These are phyloP conservation scores for Melampsora allii-populina DNA, from an alignment of 1,284 basidiomycete species.

Conservation along the genomic window DNA sequence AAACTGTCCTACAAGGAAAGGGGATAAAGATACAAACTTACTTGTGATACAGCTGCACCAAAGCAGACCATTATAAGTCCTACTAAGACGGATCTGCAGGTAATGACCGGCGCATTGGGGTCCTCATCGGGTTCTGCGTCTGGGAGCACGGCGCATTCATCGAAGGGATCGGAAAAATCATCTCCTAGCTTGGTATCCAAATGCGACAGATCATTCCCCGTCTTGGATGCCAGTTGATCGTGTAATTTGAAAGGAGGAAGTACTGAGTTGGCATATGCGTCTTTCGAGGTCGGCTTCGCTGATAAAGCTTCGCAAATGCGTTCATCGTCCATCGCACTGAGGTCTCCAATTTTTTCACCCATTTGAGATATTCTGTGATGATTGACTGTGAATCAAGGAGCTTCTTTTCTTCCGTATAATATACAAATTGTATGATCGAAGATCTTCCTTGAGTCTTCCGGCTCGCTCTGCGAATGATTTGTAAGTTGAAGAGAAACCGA, in stretches of 20 bases:
- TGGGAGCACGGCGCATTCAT: constrained; percentile 34
- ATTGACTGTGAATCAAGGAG: no score
- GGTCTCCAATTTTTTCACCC: no score
- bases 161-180: constrained; percentile 27
- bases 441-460: no score
- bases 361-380: no score
- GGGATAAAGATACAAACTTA: background rate
- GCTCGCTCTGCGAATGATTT: no score
- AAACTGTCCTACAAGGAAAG: background rate
- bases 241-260: background rate
- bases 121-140: constrained; percentile 21
- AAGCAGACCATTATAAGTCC: constrained; percentile 31
- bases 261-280: background rate
- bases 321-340: no score
- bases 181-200: background rate
- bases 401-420: no score
- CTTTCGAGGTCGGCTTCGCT: background rate
- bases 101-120: constrained; percentile 30
- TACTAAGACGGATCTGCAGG: constrained; percentile 19
- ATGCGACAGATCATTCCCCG: background rate
- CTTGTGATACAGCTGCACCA: constrained; percentile 37
- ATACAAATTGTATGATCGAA: no score
- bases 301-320: no score
- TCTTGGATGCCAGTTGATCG: background rate
- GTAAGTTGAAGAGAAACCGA: no score